Evolutionary conservation across 495 filamentous ascomycete species (phyloP), one percentile per base, ranked within the genome.

Genomic region (Penicillium soppii): DNA sequence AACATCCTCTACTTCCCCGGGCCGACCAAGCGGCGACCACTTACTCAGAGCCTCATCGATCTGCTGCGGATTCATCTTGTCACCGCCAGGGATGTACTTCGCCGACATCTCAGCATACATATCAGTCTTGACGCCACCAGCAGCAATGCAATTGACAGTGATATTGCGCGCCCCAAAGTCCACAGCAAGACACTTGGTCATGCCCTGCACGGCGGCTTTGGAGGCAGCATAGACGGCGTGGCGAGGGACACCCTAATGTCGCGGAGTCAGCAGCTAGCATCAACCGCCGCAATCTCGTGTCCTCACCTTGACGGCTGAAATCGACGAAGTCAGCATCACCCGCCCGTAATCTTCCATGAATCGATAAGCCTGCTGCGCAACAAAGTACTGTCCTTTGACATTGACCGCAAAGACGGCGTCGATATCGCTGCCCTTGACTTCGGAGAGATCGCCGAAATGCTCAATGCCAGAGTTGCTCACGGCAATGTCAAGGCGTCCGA

Each of bases 281-380:
- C 29, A 3, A 7, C 3, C 3, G 10, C 8, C 3, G n/a, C n/a
- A 3, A 12, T 5, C 29, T 12, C 4, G 5, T 6, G 9, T 5
- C 12, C 26, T 19, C 32, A 66, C 62, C 56, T 61, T 63, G 5
- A 57, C 57, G 13, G 63, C 65, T 10, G 65, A 68, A 51, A 68
- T 68, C 3, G 63, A 66, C 27, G 65, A 68, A 22, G 61, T 65
- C 49, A 67, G 20, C 47, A 68, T 68, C 16, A 70, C 51, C 0
- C 67, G 47, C 16, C 67, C 67, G 38, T 41, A 47, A 35, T 81
- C 72, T 53, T 71, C 55, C 62, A 83, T 72, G 66, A 86, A 73
- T 68, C 79, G 80, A 66, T 83, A 83, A 6, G 80, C 85, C 69
- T 86, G 78, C 63, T 84, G 81, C 45, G 83, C 85, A 39, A 90